Conservation (phyloP, 169 alveolate species). For the Eimeria sp. region DNA sequence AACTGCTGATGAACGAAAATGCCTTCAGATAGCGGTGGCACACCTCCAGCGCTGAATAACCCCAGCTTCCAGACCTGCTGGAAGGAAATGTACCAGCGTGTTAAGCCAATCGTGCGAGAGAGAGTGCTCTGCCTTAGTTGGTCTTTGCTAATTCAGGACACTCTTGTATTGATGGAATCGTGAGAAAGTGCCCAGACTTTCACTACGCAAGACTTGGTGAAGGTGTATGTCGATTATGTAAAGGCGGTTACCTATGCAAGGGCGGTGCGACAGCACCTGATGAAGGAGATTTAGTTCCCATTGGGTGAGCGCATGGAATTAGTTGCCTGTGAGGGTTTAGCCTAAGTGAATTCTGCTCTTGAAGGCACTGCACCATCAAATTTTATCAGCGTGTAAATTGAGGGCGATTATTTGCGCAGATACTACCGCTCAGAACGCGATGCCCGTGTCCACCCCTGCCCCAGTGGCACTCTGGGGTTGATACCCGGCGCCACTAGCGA, state of each 20-base stretch:
- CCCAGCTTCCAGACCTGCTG: background rate
- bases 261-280: conserved; percentile 69
- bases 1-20: background rate
- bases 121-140: background rate
- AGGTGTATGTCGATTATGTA: conserved; percentile 63
- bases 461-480: conserved; percentile 54
- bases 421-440: conserved; percentile 67
- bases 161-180: conserved; percentile 19
- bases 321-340: background rate
- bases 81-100: background rate
- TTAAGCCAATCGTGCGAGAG: background rate
- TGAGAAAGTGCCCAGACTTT: conserved; percentile 39
- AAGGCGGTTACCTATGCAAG: conserved; percentile 52
- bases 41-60: background rate
- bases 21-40: background rate
- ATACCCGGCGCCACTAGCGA: conserved; percentile 67
- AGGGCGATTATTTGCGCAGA: background rate
- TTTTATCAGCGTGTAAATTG: background rate
- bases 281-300: conserved; percentile 56
- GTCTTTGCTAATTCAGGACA: conserved; percentile 9
- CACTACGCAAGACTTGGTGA: conserved; percentile 62
- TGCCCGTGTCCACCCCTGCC: conserved; percentile 17
- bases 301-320: background rate
- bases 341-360: background rate
- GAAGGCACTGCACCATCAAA: background rate